Conservation (phyloP, 2,329 filamentous ascomycete genomes). For the Xylaria sp. region DNA sequence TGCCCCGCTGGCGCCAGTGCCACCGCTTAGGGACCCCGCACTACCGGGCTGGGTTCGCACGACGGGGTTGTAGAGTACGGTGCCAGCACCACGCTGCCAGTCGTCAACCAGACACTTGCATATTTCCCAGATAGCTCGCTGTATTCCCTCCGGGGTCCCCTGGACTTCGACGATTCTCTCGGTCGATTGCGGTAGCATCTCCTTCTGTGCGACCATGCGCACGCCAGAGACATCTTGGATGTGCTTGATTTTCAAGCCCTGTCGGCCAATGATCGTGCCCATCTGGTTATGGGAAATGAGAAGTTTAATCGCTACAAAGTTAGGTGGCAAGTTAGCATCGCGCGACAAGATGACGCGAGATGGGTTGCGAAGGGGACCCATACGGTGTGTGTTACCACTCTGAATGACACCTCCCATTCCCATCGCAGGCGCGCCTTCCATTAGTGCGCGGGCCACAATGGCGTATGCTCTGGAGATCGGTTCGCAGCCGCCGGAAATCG, state of each 20-base stretch:
- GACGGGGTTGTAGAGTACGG: slow-evolving; percentile 95
- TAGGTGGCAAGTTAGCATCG: slow-evolving; percentile 29
- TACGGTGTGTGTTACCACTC: slow-evolving; percentile 93
- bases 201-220: slow-evolving; percentile 99
- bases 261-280: slow-evolving; percentile 97
- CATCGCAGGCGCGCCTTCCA: slow-evolving; percentile 92
- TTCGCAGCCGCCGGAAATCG: slow-evolving; percentile 87
- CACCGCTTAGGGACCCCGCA: slow-evolving; percentile 43
- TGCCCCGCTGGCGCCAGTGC: slow-evolving; percentile 47
- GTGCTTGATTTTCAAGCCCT: slow-evolving; percentile 98
- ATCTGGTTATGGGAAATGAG: slow-evolving; percentile 99
- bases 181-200: slow-evolving; percentile 98
- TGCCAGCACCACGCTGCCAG: slow-evolving; percentile 95
- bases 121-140: slow-evolving; percentile 97
- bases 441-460: slow-evolving; percentile 85
- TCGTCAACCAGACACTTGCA: slow-evolving; percentile 98
- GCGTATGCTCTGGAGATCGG: slow-evolving; percentile 91
- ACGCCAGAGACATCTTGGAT: slow-evolving; percentile 97
- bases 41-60: slow-evolving; percentile 77
- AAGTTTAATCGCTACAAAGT: slow-evolving; percentile 79
- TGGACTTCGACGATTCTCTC: slow-evolving; percentile 98
- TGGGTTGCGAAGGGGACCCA: slow-evolving; percentile 49
- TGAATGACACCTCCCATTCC: slow-evolving; percentile 92
- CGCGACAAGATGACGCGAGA: slow-evolving; percentile 13
- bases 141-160: slow-evolving; percentile 90